Evolutionary conservation across 441 rosid genomes (phyloP).

Genomic region (Aquilaria agallochum): DNA sequence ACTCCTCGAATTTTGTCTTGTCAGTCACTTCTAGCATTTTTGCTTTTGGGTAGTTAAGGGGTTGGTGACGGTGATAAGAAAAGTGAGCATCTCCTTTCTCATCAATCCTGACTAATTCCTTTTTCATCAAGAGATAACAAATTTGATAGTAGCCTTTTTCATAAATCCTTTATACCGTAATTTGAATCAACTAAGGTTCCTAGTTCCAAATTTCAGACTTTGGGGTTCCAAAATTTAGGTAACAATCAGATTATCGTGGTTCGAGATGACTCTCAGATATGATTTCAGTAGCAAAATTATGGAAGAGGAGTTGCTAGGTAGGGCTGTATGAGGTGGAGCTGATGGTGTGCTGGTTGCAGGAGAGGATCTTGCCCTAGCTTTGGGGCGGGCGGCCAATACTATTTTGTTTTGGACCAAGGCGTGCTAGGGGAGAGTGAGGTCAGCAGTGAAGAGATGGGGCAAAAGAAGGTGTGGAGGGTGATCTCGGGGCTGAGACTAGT

Average conservation of each 20-base stretch:
- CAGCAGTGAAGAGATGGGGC: slow-evolving; percentile 16
- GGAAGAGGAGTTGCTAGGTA: slow-evolving; percentile 24
- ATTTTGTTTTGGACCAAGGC: slow-evolving; percentile 16
- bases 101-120: slow-evolving; percentile 27
- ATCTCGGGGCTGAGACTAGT: slow-evolving; percentile 23
- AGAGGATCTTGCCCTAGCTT: not conserved
- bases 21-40: slow-evolving; percentile 9
- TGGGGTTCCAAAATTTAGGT: slow-evolving; percentile 13
- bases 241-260: not conserved
- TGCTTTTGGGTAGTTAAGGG: slow-evolving; percentile 27
- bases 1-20: slow-evolving; percentile 11
- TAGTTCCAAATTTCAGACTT: slow-evolving; percentile 8
- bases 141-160: slow-evolving; percentile 6
- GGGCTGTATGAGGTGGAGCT: slow-evolving; percentile 19
- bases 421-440: slow-evolving; percentile 19
- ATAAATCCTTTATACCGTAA: slow-evolving; percentile 1
- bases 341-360: slow-evolving; percentile 20
- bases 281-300: slow-evolving; percentile 25
- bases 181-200: slow-evolving; percentile 2
- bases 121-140: not conserved
- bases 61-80: slow-evolving; percentile 17
- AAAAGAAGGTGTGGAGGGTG: slow-evolving; percentile 16
- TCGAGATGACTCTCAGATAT: too few species aligned
- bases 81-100: slow-evolving; percentile 20
- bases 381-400: slow-evolving; percentile 19